A percentile compares a stretch with the other conserved stretches of the same genome.
Evolutionary conservation across 2,329 filamentous ascomycete genomes (phyloP).

Genomic region (Aspergillus sp.): DNA sequence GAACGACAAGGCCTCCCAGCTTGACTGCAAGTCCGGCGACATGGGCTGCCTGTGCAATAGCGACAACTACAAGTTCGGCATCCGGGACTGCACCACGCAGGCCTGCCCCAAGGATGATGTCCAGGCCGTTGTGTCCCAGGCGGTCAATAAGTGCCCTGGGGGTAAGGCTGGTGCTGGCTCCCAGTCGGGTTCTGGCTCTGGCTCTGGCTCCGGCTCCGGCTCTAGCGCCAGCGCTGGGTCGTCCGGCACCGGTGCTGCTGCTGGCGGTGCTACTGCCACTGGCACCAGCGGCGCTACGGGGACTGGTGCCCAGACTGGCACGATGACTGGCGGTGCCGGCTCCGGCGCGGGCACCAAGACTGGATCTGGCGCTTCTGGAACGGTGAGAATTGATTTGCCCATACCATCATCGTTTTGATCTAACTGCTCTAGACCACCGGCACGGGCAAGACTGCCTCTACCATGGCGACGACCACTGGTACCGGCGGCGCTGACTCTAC

Average conservation of each 20-base stretch:
- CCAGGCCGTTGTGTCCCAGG: constrained; percentile 22
- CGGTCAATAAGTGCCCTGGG: constrained; percentile 26
- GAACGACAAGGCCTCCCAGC: constrained; percentile 27
- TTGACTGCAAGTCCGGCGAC: constrained; percentile 33
- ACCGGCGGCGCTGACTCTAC: constrained; percentile 3
- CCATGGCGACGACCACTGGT: constrained; percentile 1
- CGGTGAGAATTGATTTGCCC: no score
- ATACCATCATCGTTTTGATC: not conserved
- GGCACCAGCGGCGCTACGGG: constrained; percentile 5
- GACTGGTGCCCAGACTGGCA: constrained; percentile 7
- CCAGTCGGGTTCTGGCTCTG: constrained; percentile 10
- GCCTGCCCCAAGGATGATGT: constrained; percentile 34
- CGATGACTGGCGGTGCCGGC: constrained; percentile 2
- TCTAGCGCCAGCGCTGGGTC: constrained; percentile 8
- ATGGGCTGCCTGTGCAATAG: constrained; percentile 33
- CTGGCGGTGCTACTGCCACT: constrained; percentile 1
- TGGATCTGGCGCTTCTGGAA: constrained; percentile 8
- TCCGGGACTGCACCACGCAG: constrained; percentile 38
- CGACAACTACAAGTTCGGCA: constrained; percentile 34
- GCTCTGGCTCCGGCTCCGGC: constrained; percentile 5
- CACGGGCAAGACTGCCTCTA: constrained; percentile 2
- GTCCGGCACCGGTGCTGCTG: constrained; percentile 1
- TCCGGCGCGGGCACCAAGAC: constrained; percentile 14
- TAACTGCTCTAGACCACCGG: constrained; percentile 5
- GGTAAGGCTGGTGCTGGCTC: constrained; percentile 7